These are phyloP conservation scores for Diutina scorzettiae DNA, from an alignment of 1,139 yeast species.

Conservation along the genomic window DNA sequence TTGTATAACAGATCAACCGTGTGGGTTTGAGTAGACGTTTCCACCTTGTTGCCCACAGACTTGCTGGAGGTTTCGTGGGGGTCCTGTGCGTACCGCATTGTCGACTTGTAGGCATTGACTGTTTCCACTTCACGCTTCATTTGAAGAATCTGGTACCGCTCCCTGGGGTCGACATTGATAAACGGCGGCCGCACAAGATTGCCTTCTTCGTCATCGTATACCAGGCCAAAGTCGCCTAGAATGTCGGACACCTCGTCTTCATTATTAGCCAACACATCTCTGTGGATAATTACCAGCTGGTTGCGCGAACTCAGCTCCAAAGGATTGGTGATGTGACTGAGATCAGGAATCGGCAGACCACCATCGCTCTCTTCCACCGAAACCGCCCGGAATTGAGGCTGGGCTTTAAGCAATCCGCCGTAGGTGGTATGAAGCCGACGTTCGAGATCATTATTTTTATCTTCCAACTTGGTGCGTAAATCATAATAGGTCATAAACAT, in stretches of 20 bases:
- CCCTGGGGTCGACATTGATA: conserved; percentile 33
- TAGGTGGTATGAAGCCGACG: not conserved
- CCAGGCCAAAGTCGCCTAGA: not conserved
- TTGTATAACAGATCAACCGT: conserved; percentile 19
- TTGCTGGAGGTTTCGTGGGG: conserved; percentile 26
- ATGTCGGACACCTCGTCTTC: not conserved
- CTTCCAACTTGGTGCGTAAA: not conserved
- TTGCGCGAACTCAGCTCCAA: not conserved
- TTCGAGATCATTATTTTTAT: not conserved
- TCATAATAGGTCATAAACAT: conserved; percentile 3
- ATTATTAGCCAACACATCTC: not conserved
- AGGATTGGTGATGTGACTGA: not conserved
- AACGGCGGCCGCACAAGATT: conserved; percentile 35
- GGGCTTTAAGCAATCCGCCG: not conserved
- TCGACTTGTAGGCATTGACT: conserved; percentile 20
- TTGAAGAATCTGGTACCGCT: conserved; percentile 31
- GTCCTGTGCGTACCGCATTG: conserved; percentile 28
- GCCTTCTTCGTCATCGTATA: conserved; percentile 21
- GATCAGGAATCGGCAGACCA: conserved; percentile 1
- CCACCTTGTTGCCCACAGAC: conserved; percentile 17
- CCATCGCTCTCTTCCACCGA: not conserved
- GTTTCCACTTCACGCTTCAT: conserved; percentile 28
- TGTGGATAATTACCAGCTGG: not conserved
- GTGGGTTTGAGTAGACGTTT: conserved; percentile 33
- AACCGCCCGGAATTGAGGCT: not conserved